These are phyloP conservation scores for Entomortierella lignicola DNA, from an alignment of 192 early-diverging fungal genomes.

Conservation along the genomic window DNA sequence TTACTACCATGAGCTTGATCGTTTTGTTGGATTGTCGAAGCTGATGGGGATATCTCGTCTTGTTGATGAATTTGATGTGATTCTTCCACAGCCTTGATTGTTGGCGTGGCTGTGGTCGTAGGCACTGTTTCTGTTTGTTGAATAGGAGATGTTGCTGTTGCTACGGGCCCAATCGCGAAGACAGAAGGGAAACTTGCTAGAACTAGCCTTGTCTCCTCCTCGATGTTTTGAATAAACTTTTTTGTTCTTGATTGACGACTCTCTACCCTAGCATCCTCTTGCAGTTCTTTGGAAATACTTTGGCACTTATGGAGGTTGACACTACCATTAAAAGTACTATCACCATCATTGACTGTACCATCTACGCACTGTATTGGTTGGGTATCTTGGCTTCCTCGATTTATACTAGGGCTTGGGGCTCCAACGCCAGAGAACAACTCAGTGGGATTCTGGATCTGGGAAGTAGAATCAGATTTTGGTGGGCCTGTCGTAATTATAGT, in stretches of 20 bases:
- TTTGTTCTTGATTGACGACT: constrained; percentile 25
- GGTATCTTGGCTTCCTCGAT: neutral
- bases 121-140: neutral
- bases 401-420: neutral
- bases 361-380: constrained; percentile 15
- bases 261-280: constrained; percentile 27
- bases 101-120: neutral
- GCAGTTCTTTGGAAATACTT: constrained; percentile 6
- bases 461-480: constrained; percentile 3
- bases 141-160: neutral
- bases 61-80: neutral
- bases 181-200: constrained; percentile 35
- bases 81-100: neutral
- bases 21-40: constrained; percentile 1
- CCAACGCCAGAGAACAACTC: neutral
- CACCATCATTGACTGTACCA: constrained; percentile 14
- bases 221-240: constrained; percentile 43
- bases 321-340: constrained; percentile 1
- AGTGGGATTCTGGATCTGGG: neutral
- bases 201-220: constrained; percentile 32
- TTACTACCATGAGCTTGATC: constrained; percentile 13
- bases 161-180: constrained; percentile 28
- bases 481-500: constrained; percentile 32
- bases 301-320: neutral
- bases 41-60: neutral